Conservation (phyloP, 176 grass and related monocot species). For the Bromus sterilis region DNA sequence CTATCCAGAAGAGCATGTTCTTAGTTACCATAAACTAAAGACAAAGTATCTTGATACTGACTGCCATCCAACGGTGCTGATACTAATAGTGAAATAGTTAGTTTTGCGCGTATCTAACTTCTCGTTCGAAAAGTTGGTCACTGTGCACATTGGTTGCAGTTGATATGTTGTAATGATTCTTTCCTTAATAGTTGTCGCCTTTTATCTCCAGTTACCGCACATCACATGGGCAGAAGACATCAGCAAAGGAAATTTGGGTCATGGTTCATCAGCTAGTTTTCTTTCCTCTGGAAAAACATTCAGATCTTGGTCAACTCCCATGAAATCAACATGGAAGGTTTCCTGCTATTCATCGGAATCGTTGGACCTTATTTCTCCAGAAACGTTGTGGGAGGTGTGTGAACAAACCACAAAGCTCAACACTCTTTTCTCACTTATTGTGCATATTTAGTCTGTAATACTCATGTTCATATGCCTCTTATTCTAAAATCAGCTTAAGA, state of each 20-base stretch:
- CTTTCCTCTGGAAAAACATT: constrained; percentile 13
- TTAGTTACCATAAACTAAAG: background rate
- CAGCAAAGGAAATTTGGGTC: constrained; percentile 32
- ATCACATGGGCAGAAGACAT: constrained; percentile 42
- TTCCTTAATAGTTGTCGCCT: background rate
- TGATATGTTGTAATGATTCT: constrained; percentile 2
- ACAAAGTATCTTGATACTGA: background rate
- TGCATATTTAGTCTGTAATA: background rate
- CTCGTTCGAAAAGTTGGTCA: background rate
- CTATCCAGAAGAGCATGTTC: background rate
- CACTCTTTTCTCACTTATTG: background rate
- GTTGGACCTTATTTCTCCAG: constrained; percentile 41
- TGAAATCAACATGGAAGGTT: constrained; percentile 43
- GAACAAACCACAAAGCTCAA: background rate
- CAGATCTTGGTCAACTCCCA: constrained; percentile 35
- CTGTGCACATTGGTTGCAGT: background rate
- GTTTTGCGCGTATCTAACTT: background rate
- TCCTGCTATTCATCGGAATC: constrained; percentile 45
- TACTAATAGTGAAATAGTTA: background rate
- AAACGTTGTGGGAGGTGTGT: constrained; percentile 92
- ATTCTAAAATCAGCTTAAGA: background rate
- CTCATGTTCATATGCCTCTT: background rate
- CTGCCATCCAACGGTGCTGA: background rate
- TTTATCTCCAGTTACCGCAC: constrained; percentile 26
- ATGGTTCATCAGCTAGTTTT: constrained; percentile 27